Conservation (phyloP, 345 rosid genomes). For the Excoecaria agallocha region DNA sequence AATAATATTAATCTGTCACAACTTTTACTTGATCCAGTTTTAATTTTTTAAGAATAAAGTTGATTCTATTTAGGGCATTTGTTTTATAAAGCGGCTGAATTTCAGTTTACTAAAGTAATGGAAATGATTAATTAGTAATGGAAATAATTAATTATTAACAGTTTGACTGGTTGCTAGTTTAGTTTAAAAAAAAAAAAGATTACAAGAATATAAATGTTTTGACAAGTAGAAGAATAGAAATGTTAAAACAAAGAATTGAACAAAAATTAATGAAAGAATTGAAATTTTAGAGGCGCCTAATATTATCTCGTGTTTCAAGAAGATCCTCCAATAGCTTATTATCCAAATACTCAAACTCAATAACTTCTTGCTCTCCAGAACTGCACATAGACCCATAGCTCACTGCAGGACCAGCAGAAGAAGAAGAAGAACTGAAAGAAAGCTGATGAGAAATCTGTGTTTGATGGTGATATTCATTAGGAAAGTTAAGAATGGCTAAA, state of each 20-base stretch:
- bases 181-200: too few species aligned
- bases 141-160: too few species aligned
- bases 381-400: conserved; percentile 20
- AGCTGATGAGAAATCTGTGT: background rate
- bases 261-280: conserved; percentile 11
- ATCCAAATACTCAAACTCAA: conserved; percentile 78
- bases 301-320: conserved; percentile 28
- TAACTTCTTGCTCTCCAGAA: conserved; percentile 33
- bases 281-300: background rate
- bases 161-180: too few species aligned
- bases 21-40: too few species aligned
- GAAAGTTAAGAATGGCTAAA: conserved; percentile 34
- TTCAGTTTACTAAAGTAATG: too few species aligned
- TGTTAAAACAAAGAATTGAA: background rate
- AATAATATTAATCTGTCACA: too few species aligned
- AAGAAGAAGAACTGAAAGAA: background rate
- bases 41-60: too few species aligned
- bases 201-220: too few species aligned
- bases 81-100: too few species aligned
- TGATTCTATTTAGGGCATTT: too few species aligned
- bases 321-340: conserved; percentile 71
- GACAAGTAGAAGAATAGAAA: too few species aligned
- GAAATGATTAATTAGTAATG: too few species aligned
- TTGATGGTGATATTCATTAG: conserved; percentile 18
- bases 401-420: conserved; percentile 2